Evolutionary conservation across 2,329 filamentous ascomycete genomes (phyloP).

Genomic region (Penicillium sp.): DNA sequence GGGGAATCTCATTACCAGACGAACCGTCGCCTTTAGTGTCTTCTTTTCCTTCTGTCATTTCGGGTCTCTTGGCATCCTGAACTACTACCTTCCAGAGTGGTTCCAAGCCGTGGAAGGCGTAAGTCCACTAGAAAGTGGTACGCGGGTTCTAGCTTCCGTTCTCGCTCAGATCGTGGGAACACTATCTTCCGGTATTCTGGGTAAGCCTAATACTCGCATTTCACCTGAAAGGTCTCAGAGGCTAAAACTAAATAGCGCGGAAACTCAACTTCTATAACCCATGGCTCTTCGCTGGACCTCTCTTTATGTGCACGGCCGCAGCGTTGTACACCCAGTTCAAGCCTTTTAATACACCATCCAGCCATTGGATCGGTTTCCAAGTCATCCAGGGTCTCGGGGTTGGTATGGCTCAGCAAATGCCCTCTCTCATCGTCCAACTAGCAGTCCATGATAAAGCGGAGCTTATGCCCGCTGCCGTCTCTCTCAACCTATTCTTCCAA

Average conservation of each 20-base stretch:
- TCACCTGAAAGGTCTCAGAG: not conserved
- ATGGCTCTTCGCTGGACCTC: constrained; percentile 4
- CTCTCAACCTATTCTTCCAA: constrained; percentile 8
- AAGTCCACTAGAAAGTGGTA: not conserved
- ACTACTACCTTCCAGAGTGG: constrained; percentile 1
- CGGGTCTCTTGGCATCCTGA: not conserved
- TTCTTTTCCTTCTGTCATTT: not conserved
- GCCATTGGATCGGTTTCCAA: constrained; percentile 9
- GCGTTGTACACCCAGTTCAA: constrained; percentile 4
- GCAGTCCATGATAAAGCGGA: constrained; percentile 4
- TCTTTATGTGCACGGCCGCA: constrained; percentile 4
- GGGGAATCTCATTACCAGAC: not conserved
- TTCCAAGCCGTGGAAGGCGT: not conserved
- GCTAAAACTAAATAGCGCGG: not conserved
- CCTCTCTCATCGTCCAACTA: constrained; percentile 5
- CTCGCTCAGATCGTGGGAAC: not conserved
- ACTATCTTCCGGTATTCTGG: not conserved
- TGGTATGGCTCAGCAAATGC: constrained; percentile 10
- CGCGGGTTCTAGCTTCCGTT: not conserved
- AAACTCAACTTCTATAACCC: constrained; percentile 4
- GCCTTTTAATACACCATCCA: constrained; percentile 2
- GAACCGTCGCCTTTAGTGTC: not conserved
- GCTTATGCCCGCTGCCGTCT: constrained; percentile 1
- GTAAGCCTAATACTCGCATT: not conserved
- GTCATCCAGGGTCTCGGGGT: constrained; percentile 10